These are phyloP conservation scores for Sedum album DNA, from an alignment of 164 flowering plant species.

Conservation along the genomic window DNA sequence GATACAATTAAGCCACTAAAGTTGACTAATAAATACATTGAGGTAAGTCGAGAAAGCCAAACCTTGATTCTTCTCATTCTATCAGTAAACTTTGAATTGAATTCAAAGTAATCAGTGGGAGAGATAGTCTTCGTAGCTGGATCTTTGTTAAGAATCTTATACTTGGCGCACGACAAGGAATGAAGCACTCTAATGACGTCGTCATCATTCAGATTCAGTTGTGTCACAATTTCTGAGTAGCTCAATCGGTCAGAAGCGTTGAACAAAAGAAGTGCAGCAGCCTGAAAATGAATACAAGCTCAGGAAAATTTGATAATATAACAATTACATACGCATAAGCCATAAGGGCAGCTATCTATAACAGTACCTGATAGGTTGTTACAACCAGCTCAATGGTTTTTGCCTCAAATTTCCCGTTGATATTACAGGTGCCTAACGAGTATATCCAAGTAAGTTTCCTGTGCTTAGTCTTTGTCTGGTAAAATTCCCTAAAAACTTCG, in stretches of 20 bases:
- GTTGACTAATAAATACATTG: not conserved
- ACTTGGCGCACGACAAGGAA: constrained; percentile 36
- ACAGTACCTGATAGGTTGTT: constrained; percentile 29
- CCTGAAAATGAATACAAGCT: constrained; percentile 16
- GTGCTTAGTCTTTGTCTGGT: constrained; percentile 21
- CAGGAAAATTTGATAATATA: not conserved
- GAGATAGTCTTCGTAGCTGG: constrained; percentile 27
- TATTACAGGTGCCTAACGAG: constrained; percentile 28
- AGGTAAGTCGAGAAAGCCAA: not conserved
- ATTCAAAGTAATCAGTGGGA: constrained; percentile 26
- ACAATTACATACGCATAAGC: not conserved
- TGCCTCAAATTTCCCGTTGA: constrained; percentile 24
- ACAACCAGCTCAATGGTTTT: constrained; percentile 26
- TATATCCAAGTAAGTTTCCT: constrained; percentile 34
- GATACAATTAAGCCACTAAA: not conserved
- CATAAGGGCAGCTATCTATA: not conserved
- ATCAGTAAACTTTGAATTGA: constrained; percentile 28
- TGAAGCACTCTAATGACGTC: constrained; percentile 31
- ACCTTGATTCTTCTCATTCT: constrained; percentile 51
- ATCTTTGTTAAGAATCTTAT: constrained; percentile 31
- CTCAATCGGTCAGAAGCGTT: constrained; percentile 26
- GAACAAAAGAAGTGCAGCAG: constrained; percentile 30
- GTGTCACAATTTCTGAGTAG: constrained; percentile 29
- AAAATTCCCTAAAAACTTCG: constrained; percentile 20
- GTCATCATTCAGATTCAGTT: constrained; percentile 25